A percentile compares a stretch with the other conserved stretches of the same genome.
phyloP scores from a whole-genome alignment of 1,139 yeast genomes.

The Lizanozyma gosingica region DNA sequence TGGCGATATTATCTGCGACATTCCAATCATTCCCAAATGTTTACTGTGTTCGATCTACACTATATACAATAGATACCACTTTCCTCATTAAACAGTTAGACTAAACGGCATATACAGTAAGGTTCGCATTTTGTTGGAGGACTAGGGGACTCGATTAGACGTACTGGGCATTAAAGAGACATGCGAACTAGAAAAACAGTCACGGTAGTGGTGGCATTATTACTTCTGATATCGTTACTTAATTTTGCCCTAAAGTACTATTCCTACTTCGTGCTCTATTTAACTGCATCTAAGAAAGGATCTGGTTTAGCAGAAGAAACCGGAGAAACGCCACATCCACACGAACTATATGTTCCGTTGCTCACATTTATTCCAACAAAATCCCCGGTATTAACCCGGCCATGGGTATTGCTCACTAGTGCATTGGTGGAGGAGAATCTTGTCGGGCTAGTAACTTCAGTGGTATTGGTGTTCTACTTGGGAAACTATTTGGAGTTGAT shows the following conservation, averaged over 20 bases:
- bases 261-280: conserved; percentile 11
- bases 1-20: too few relatives aligned
- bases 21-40: too few relatives aligned
- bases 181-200: not conserved
- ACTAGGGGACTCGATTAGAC: too few relatives aligned
- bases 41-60: too few relatives aligned
- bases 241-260: conserved; percentile 14
- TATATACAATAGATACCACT: too few relatives aligned
- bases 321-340: conserved; percentile 33
- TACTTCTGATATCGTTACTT: conserved; percentile 7
- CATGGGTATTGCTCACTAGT: conserved; percentile 31
- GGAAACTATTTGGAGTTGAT: conserved; percentile 30
- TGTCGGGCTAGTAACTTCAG: conserved; percentile 18
- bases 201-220: not conserved
- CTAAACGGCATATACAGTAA: too few relatives aligned
- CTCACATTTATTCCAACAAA: conserved; percentile 31
- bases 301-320: conserved; percentile 7
- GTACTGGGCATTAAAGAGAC: not conserved
- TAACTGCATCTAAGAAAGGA: not conserved
- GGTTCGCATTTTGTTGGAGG: too few relatives aligned
- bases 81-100: too few relatives aligned
- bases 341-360: conserved; percentile 31
- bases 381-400: conserved; percentile 27
- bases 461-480: conserved; percentile 22
- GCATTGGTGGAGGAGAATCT: conserved; percentile 28